phyloP scores from a whole-genome alignment of 1,139 yeast genomes.

The Suhomyces yuchorum region DNA sequence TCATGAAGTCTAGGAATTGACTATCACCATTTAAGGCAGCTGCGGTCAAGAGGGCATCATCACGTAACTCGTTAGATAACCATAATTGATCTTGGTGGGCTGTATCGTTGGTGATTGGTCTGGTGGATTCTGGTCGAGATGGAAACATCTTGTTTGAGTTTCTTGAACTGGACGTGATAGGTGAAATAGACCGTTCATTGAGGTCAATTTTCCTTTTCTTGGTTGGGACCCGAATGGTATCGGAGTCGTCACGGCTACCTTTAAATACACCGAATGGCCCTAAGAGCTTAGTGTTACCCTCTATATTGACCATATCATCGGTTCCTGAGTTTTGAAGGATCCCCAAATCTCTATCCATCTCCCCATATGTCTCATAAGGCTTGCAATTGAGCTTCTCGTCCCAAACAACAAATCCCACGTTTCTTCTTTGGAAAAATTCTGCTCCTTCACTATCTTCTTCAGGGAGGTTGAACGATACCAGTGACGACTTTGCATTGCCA shows the following conservation, averaged over 20 bases:
- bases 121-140: slow-evolving; percentile 1
- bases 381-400: slow-evolving; percentile 36
- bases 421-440: slow-evolving; percentile 65
- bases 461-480: slow-evolving; percentile 26
- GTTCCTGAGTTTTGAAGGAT: slow-evolving; percentile 57
- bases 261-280: slow-evolving; percentile 87
- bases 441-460: slow-evolving; percentile 28
- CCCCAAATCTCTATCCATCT: slow-evolving; percentile 74
- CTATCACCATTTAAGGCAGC: slow-evolving; percentile 70
- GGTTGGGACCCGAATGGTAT: background rate
- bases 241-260: slow-evolving; percentile 4
- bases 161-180: background rate
- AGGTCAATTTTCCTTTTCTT: slow-evolving; percentile 2
- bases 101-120: slow-evolving; percentile 3
- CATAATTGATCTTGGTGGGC: slow-evolving; percentile 47
- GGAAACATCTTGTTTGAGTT: background rate
- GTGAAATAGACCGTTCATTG: background rate
- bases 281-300: slow-evolving; percentile 54
- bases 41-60: slow-evolving; percentile 72
- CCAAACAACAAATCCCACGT: slow-evolving; percentile 76
- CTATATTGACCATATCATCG: slow-evolving; percentile 33
- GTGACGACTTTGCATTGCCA: slow-evolving; percentile 30
- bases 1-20: slow-evolving; percentile 57
- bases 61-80: slow-evolving; percentile 70
- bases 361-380: slow-evolving; percentile 73